Conservation (phyloP, 805 yeast species). For the Teunomyces cretensis region DNA sequence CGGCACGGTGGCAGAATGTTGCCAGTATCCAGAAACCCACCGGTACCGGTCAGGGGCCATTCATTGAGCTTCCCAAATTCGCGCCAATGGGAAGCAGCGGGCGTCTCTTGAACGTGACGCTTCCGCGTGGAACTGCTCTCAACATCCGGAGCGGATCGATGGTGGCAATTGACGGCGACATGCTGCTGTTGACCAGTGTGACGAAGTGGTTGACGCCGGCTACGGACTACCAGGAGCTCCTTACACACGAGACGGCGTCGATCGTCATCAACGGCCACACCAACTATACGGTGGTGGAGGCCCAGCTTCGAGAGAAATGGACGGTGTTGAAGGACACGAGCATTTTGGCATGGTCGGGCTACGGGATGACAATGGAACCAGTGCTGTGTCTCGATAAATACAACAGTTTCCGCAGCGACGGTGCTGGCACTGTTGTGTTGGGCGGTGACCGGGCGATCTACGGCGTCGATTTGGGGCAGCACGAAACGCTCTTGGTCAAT, state of each 20-base stretch:
- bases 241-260: constrained; percentile 28
- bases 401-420: constrained; percentile 27
- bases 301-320: constrained; percentile 42
- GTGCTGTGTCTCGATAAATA: constrained; percentile 17
- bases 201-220: constrained; percentile 7
- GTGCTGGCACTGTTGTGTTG: constrained; percentile 42
- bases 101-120: constrained; percentile 40
- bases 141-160: constrained; percentile 39
- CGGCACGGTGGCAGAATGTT: background rate
- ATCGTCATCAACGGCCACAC: constrained; percentile 35
- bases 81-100: constrained; percentile 40
- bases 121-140: constrained; percentile 43
- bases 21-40: constrained; percentile 20
- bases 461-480: constrained; percentile 31
- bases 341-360: constrained; percentile 51
- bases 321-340: constrained; percentile 31
- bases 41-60: constrained; percentile 48
- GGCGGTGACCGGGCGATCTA: constrained; percentile 40
- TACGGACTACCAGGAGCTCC: constrained; percentile 32
- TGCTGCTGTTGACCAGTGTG: constrained; percentile 21
- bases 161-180: constrained; percentile 46
- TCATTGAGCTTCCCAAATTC: constrained; percentile 43
- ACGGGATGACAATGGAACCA: constrained; percentile 24
- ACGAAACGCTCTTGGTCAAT: constrained; percentile 38
- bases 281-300: constrained; percentile 36